Evolutionary conservation across 345 rosid genomes (phyloP).

Genomic region (Boechera stricta): DNA sequence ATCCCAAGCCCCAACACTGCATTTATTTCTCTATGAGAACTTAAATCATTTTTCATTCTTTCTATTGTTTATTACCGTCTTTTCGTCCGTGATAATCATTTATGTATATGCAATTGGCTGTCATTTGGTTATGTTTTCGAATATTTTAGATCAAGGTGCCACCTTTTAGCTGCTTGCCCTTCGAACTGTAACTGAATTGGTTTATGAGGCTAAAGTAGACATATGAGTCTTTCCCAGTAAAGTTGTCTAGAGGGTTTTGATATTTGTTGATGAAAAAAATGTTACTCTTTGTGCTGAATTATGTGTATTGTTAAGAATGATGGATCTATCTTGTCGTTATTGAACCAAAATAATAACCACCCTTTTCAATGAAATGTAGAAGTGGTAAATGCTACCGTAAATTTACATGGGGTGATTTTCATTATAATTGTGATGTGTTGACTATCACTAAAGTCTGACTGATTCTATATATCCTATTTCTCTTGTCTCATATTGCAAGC

Average conservation of each 20-base stretch:
- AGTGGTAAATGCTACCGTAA: neutral
- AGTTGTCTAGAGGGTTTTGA: too few relatives aligned
- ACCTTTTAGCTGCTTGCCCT: slow-evolving; percentile 2
- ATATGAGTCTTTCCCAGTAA: neutral
- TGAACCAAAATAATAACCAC: neutral
- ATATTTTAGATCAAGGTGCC: neutral
- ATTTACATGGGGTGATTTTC: neutral
- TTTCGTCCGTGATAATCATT: neutral
- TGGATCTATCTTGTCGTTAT: neutral
- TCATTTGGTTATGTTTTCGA: neutral
- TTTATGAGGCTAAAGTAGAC: slow-evolving; percentile 4
- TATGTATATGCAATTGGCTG: neutral
- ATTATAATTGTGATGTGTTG: neutral
- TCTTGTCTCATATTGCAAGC: neutral
- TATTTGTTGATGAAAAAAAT: too few relatives aligned
- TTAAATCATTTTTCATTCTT: too few relatives aligned
- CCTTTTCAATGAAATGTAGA: neutral
- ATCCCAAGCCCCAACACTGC: too few relatives aligned
- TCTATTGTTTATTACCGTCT: too few relatives aligned
- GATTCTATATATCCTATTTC: slow-evolving; percentile 5
- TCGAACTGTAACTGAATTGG: slow-evolving; percentile 1
- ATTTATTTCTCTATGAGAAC: too few relatives aligned
- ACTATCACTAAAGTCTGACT: neutral
- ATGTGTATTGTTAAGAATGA: slow-evolving; percentile 1
- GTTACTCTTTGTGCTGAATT: too few relatives aligned